Evolutionary conservation across 208 protist genomes (phyloP), one percentile per base, ranked within the genome.

Genomic region (Acanthamoeba healyi): DNA sequence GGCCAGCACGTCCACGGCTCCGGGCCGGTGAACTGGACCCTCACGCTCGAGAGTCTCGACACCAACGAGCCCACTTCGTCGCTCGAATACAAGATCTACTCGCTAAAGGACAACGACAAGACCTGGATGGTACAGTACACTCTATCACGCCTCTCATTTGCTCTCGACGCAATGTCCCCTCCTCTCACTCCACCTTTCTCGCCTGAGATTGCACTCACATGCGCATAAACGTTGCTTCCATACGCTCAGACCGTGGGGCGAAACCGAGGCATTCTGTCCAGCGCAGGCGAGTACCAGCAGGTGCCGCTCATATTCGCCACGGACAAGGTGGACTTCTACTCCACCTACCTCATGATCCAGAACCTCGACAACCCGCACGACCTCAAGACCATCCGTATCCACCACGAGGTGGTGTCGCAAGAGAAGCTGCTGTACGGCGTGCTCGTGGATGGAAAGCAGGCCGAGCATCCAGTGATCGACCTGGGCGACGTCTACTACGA

Each of bases 281-380:
- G 79, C 29, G 54, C 92, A 38, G 95, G 95, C 34, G 63, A 94
- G 38, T 51, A 46, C 40, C 95, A 96, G 58, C 94, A 65, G 32
- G 92, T 96, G 14, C 91, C 81, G 7, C 79, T 95, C 0, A 96
- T 56, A 10, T 96, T 96, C 38, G 88, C 94, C n/a, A 96, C 95
- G 0, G 95, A 96, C 58, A 34, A 72, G n/a, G 87, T 94, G n/a
- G 94, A 96, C 58, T 95, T 96, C 72, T 96, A 96, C 63, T 94
- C 93, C 2, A 94, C 94, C 0, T 96, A 96, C 56, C 26, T 96
- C 2, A 94, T 96, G 10, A 51, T 96, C 26, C 77, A 96, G 49
- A 96, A 96, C 90, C 56, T 89, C 22, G 95, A 94, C 51, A 96
- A 96, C 86, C 88, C 95, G 74, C 26, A 93, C 4, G 95, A 96